Conservation (phyloP, 805 yeast genomes). For the Saccharomycopsis sp. region DNA sequence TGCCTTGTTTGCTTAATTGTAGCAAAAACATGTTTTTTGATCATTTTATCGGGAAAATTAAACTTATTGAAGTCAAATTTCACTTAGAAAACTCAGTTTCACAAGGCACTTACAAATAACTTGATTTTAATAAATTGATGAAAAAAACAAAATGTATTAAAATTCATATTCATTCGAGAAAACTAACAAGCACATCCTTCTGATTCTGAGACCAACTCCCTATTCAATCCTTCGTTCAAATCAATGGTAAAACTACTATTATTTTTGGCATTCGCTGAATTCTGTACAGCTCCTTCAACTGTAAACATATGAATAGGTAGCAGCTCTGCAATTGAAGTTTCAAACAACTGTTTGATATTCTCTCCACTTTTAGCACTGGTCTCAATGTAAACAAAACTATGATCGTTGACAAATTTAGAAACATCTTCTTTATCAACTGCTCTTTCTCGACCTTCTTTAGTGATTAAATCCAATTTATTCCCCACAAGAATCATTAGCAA, state of each 20-base stretch:
- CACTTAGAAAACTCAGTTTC: too few species aligned
- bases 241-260: slow-evolving; percentile 3
- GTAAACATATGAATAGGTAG: slow-evolving; percentile 15
- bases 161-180: background rate
- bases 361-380: slow-evolving; percentile 68
- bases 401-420: slow-evolving; percentile 37
- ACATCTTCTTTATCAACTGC: slow-evolving; percentile 29
- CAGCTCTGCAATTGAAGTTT: slow-evolving; percentile 27
- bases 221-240: slow-evolving; percentile 9
- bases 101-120: too few species aligned
- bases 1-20: too few species aligned
- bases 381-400: slow-evolving; percentile 38
- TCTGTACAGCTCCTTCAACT: slow-evolving; percentile 8
- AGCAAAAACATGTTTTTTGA: too few species aligned
- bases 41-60: too few species aligned
- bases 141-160: background rate
- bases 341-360: slow-evolving; percentile 40
- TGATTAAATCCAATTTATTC: slow-evolving; percentile 63
- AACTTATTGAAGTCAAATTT: too few species aligned
- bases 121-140: too few species aligned
- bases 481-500: slow-evolving; percentile 83
- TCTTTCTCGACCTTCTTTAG: slow-evolving; percentile 26
- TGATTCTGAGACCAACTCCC: background rate
- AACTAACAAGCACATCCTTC: slow-evolving; percentile 4
- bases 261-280: background rate